Conservation (phyloP, 495 filamentous ascomycete genomes). For the Tuber microsphaerosporum region DNA sequence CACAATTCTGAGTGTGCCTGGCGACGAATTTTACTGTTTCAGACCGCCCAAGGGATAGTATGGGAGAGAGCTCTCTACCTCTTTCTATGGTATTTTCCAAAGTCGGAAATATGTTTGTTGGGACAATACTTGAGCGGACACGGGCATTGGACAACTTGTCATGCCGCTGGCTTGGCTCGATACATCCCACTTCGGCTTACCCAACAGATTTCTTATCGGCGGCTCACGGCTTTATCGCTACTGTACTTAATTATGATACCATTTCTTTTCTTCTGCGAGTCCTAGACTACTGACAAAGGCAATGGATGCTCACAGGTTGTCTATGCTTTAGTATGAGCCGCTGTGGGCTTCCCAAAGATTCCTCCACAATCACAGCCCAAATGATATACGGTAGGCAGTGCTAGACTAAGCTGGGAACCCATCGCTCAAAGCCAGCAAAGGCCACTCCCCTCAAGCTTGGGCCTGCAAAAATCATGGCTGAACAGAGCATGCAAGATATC, state of each 20-base stretch:
- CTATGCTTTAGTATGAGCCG: neutral
- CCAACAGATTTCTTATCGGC: neutral
- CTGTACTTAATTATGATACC: neutral
- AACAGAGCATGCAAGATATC: neutral
- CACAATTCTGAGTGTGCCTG: too few relatives aligned
- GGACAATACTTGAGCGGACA: neutral
- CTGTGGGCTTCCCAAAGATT: neutral
- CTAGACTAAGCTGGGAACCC: neutral
- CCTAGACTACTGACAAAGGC: too few relatives aligned
- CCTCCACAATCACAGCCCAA: neutral
- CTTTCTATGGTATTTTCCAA: neutral
- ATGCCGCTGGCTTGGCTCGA: neutral
- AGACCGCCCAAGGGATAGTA: too few relatives aligned
- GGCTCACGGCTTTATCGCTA: neutral
- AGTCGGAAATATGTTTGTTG: neutral
- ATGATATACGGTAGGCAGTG: neutral
- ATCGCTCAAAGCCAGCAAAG: neutral
- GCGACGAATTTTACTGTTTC: too few relatives aligned
- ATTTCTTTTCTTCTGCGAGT: neutral
- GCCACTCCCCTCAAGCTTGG: neutral
- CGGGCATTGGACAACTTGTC: neutral
- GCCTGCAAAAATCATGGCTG: neutral
- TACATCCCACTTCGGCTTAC: neutral
- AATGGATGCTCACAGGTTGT: neutral
- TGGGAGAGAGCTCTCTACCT: neutral